Conservation (phyloP, 2,329 filamentous ascomycete genomes). For the Aspergillus ochraceoroseus region DNA sequence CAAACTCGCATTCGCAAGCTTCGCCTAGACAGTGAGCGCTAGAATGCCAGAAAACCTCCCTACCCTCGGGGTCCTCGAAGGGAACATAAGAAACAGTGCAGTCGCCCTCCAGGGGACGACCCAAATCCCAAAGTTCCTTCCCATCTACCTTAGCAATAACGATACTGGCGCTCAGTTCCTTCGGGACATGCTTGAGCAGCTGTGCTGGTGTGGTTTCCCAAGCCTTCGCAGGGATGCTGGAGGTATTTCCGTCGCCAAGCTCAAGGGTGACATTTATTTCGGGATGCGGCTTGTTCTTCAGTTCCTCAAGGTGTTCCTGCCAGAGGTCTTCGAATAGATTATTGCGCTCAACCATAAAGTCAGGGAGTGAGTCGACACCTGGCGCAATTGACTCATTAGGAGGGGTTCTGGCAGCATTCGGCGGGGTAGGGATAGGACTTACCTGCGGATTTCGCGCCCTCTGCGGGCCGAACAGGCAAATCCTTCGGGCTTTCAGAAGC, state of each 20-base stretch:
- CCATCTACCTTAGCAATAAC: conserved; percentile 83
- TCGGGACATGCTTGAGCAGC: conserved; percentile 73
- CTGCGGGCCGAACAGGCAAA: conserved; percentile 35
- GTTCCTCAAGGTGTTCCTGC: conserved; percentile 72
- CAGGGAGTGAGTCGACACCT: conserved; percentile 51
- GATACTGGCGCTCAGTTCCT: conserved; percentile 73
- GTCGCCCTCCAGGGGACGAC: conserved; percentile 80
- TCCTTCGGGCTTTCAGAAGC: conserved; percentile 36
- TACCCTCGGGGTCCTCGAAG: conserved; percentile 71
- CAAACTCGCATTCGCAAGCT: conserved; percentile 82
- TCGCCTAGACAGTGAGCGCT: conserved; percentile 95
- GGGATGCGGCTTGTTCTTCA: conserved; percentile 50
- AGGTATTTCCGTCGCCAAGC: conserved; percentile 40
- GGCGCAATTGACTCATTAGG: conserved; percentile 24
- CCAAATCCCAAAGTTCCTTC: conserved; percentile 81
- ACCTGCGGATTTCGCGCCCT: conserved; percentile 27
- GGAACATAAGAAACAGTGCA: conserved; percentile 79
- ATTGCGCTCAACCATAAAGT: conserved; percentile 78
- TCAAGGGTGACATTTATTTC: conserved; percentile 49
- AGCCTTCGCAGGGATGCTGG: conserved; percentile 59
- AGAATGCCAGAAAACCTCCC: conserved; percentile 97
- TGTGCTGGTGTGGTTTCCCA: conserved; percentile 90
- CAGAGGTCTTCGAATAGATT: conserved; percentile 85
- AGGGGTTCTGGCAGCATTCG: conserved; percentile 30
- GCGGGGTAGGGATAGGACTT: conserved; percentile 31